Evolutionary conservation across 2,329 filamentous ascomycete genomes (phyloP).

Genomic region (Fusarium metavorans): DNA sequence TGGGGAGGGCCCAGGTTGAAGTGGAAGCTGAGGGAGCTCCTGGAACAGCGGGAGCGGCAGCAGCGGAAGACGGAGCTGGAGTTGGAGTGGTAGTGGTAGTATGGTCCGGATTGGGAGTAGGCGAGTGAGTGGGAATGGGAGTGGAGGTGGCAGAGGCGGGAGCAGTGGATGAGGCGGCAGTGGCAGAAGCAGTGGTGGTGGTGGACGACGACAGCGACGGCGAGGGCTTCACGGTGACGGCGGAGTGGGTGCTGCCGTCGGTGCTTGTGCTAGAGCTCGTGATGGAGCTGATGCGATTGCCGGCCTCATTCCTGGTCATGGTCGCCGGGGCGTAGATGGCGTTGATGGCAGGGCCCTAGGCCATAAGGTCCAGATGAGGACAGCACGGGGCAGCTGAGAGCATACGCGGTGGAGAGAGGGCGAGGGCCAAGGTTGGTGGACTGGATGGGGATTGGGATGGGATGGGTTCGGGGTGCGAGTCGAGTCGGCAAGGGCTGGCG

Average conservation of each 20-base stretch:
- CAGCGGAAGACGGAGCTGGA: constrained; percentile 32
- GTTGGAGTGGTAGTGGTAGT: constrained; percentile 12
- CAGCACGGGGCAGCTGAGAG: constrained; percentile 35
- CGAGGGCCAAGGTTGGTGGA: constrained; percentile 4
- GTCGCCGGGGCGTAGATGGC: constrained; percentile 56
- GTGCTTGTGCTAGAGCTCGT: constrained; percentile 67
- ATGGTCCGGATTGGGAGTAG: constrained; percentile 40
- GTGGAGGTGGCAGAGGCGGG: constrained; percentile 48
- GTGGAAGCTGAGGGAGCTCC: constrained; percentile 33
- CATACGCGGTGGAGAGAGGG: constrained; percentile 32
- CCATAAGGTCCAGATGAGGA: constrained; percentile 45
- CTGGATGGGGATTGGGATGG: constrained; percentile 1
- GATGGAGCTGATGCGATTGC: constrained; percentile 66
- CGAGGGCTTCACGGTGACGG: constrained; percentile 70
- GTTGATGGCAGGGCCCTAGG: constrained; percentile 47
- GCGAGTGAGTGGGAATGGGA: constrained; percentile 47
- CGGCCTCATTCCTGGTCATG: constrained; percentile 77
- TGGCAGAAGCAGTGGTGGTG: constrained; percentile 51
- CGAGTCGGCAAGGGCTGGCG: constrained; percentile 17
- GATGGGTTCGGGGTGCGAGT: constrained; percentile 19
- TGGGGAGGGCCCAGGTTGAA: constrained; percentile 26
- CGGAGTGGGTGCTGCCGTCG: constrained; percentile 75
- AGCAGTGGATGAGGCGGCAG: constrained; percentile 46
- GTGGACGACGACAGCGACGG: constrained; percentile 38
- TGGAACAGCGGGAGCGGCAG: constrained; percentile 29